phyloP scores from a whole-genome alignment of 495 filamentous ascomycete species.

The Penicillium canescens region DNA sequence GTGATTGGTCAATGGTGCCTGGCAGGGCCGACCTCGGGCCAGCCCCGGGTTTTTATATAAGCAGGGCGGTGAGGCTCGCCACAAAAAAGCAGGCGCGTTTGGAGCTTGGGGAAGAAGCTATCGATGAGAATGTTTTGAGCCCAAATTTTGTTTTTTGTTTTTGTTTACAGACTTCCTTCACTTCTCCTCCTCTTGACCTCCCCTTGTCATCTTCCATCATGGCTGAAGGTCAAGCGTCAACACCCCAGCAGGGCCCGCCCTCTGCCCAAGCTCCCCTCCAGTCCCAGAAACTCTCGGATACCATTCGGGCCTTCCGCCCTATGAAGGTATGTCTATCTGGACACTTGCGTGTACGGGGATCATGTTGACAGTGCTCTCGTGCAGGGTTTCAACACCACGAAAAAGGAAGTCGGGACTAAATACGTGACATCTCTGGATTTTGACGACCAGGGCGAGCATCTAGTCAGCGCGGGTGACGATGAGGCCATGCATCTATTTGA shows the following conservation, averaged over 20 bases:
- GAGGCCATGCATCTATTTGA: slow-evolving; percentile 95
- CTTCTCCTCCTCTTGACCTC: not conserved
- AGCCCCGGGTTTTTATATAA: not conserved
- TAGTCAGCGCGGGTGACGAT: slow-evolving; percentile 84
- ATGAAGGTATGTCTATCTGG: slow-evolving; percentile 40
- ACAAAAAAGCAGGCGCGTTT: slow-evolving; percentile 24
- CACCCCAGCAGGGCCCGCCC: slow-evolving; percentile 16
- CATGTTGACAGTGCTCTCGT: slow-evolving; percentile 13
- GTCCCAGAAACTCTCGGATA: slow-evolving; percentile 45
- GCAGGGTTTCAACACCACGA: slow-evolving; percentile 40
- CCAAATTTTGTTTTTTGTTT: not conserved
- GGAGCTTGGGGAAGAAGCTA: slow-evolving; percentile 14
- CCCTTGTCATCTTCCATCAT: slow-evolving; percentile 17
- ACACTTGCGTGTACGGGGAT: not conserved
- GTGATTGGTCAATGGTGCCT: slow-evolving; percentile 20
- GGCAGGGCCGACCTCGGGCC: slow-evolving; percentile 17
- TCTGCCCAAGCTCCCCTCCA: slow-evolving; percentile 31
- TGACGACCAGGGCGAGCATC: slow-evolving; percentile 87
- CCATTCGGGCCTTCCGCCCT: slow-evolving; percentile 47
- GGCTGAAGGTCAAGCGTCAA: slow-evolving; percentile 32
- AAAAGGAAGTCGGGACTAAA: slow-evolving; percentile 33
- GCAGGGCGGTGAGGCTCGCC: not conserved
- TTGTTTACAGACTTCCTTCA: not conserved
- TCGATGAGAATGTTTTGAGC: not conserved
- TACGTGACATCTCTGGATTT: slow-evolving; percentile 82